Conservation (phyloP, 2,329 filamentous ascomycete species). For the Curvularia spicifera region DNA sequence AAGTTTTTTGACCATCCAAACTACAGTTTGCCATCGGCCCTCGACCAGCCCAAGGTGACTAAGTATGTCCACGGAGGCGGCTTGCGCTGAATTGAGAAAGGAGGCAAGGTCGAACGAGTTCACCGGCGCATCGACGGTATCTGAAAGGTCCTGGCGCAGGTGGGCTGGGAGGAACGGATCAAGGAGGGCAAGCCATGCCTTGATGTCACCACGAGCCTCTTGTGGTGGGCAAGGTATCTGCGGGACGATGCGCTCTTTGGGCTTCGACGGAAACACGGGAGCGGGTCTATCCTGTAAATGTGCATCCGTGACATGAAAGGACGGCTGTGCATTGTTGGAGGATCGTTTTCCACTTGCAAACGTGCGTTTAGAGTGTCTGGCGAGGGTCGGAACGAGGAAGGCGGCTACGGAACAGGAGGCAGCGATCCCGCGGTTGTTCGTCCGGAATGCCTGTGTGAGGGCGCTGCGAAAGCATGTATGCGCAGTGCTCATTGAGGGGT, state of each 20-base stretch:
- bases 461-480: conserved; percentile 48
- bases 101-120: conserved; percentile 38
- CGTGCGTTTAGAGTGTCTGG: conserved; percentile 30
- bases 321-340: conserved; percentile 13
- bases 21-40: conserved; percentile 52
- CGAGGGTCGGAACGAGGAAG: conserved; percentile 45
- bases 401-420: conserved; percentile 37
- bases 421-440: conserved; percentile 28
- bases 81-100: conserved; percentile 36
- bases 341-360: conserved; percentile 34
- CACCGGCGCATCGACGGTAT: conserved; percentile 22
- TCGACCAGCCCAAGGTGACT: conserved; percentile 49
- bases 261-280: conserved; percentile 19
- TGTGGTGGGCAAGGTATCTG: conserved; percentile 32
- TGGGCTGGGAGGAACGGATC: conserved; percentile 48
- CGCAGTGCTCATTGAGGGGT: conserved; percentile 48
- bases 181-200: conserved; percentile 45
- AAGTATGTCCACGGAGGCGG: conserved; percentile 49
- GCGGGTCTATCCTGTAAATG: background rate
- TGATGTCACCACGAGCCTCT: conserved; percentile 33
- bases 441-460: conserved; percentile 46
- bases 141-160: conserved; percentile 30
- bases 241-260: conserved; percentile 13
- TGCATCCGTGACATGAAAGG: conserved; percentile 5
- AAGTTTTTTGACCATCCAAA: conserved; percentile 56